phyloP scores from a whole-genome alignment of 225 moss, liverwort and hornwort genomes.

The Sphagnum contortum region DNA sequence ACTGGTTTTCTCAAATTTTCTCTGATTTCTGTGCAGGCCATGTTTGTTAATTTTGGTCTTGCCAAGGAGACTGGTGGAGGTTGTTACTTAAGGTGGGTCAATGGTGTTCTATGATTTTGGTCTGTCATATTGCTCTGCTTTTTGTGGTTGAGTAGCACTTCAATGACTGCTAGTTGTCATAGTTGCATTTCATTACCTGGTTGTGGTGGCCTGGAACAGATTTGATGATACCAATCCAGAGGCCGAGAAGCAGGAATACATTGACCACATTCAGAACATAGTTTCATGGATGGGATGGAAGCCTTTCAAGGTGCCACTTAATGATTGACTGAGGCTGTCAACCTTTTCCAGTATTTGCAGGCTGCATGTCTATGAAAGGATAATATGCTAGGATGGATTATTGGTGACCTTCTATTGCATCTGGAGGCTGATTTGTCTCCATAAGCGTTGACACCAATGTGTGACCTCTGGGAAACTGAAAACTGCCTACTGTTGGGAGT shows the following conservation, averaged over 20 bases:
- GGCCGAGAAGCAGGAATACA: slow-evolving; percentile 96
- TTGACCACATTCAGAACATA: slow-evolving; percentile 97
- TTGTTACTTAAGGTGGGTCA: slow-evolving; percentile 69
- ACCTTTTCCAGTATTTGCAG: neutral
- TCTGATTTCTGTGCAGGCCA: slow-evolving; percentile 41
- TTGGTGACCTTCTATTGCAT: too few relatives aligned
- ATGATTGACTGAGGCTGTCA: too few relatives aligned
- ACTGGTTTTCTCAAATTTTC: neutral
- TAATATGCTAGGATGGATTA: neutral
- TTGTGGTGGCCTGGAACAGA: slow-evolving; percentile 24
- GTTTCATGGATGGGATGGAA: slow-evolving; percentile 97
- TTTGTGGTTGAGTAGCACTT: too few relatives aligned
- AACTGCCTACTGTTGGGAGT: too few relatives aligned
- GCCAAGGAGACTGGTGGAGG: slow-evolving; percentile 68
- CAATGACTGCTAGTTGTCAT: neutral
- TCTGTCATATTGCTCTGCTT: neutral
- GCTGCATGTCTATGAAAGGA: neutral
- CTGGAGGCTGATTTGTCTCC: too few relatives aligned
- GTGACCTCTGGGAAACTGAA: too few relatives aligned
- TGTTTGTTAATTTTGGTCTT: slow-evolving; percentile 88
- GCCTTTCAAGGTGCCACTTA: slow-evolving; percentile 59
- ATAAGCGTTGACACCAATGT: too few relatives aligned
- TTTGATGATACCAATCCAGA: slow-evolving; percentile 98
- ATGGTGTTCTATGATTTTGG: neutral
- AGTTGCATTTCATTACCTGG: neutral